phyloP scores from a whole-genome alignment of 148 eudicot species.

The Oxyria digyna region DNA sequence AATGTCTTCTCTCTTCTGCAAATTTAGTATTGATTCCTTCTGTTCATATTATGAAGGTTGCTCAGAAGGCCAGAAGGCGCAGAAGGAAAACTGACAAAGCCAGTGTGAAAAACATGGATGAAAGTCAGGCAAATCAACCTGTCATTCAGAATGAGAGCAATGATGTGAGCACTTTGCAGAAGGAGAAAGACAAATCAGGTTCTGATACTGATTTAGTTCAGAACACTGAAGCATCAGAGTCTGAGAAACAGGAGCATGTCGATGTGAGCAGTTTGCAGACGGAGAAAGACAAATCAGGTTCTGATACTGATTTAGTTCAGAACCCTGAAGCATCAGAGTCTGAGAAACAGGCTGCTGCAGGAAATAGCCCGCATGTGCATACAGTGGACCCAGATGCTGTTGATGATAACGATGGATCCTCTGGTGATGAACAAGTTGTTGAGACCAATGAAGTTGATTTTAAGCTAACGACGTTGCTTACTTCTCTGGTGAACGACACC shows the following conservation, averaged over 20 bases:
- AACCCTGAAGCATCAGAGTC: conserved; percentile 17
- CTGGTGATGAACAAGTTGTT: conserved; percentile 59
- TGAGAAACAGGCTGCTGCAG: conserved; percentile 19
- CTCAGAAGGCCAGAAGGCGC: conserved; percentile 58
- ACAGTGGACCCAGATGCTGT: conserved; percentile 24
- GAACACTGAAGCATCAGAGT: conserved; percentile 11
- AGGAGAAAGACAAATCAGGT: conserved; percentile 17
- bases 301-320: conserved; percentile 17
- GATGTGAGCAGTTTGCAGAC: conserved; percentile 15
- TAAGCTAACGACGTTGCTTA: conserved; percentile 56
- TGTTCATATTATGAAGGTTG: conserved; percentile 40
- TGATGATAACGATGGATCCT: conserved; percentile 37
- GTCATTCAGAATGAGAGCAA: conserved; percentile 20
- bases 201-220: conserved; percentile 17
- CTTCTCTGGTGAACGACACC: conserved; percentile 52
- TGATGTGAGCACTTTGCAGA: conserved; percentile 17
- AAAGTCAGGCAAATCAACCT: conserved; percentile 28
- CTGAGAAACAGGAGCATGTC: conserved; percentile 21
- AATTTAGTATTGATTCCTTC: not conserved
- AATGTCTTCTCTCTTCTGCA: not conserved
- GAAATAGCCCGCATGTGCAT: conserved; percentile 19
- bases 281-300: conserved; percentile 17
- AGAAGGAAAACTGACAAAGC: conserved; percentile 29
- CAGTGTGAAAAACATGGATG: conserved; percentile 11
- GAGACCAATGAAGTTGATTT: conserved; percentile 73